phyloP scores from a whole-genome alignment of 257 asterid species.

The Hygrophila difformis region DNA sequence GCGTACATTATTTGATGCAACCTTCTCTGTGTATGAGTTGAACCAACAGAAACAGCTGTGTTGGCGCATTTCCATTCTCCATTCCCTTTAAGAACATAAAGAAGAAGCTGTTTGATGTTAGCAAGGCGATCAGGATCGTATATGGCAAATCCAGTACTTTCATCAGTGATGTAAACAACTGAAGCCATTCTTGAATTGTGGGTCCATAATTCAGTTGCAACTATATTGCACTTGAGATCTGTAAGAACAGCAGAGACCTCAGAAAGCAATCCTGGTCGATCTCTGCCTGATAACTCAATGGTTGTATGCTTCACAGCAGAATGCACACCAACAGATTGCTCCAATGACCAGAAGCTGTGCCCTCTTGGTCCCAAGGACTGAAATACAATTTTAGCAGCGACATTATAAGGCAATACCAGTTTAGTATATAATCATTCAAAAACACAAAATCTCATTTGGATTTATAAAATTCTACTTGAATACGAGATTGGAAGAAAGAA shows the following conservation, averaged over 20 bases:
- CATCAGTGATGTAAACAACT: slow-evolving; percentile 66
- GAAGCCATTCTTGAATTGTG: slow-evolving; percentile 89
- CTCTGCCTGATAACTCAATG: slow-evolving; percentile 70
- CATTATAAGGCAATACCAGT: not conserved
- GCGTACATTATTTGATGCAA: slow-evolving; percentile 87
- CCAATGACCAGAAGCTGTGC: slow-evolving; percentile 39
- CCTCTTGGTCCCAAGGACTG: slow-evolving; percentile 58
- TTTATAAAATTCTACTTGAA: no score
- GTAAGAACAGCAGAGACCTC: slow-evolving; percentile 79
- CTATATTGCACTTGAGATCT: slow-evolving; percentile 68
- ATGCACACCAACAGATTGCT: slow-evolving; percentile 61
- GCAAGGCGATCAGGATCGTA: slow-evolving; percentile 53
- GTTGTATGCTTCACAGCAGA: slow-evolving; percentile 50
- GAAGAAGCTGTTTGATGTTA: slow-evolving; percentile 64
- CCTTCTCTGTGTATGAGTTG: slow-evolving; percentile 74
- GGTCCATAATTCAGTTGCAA: slow-evolving; percentile 91
- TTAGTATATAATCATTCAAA: no score
- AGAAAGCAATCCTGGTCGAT: slow-evolving; percentile 79
- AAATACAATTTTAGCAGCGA: slow-evolving; percentile 14
- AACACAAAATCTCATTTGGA: no score
- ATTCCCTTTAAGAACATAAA: slow-evolving; percentile 50
- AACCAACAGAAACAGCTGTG: slow-evolving; percentile 60
- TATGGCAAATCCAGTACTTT: slow-evolving; percentile 39
- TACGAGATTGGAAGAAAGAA: no score
- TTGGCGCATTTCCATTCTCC: slow-evolving; percentile 61